Conservation (phyloP, 129 eudicot species). For the Ambrosia artemisiifolia region DNA sequence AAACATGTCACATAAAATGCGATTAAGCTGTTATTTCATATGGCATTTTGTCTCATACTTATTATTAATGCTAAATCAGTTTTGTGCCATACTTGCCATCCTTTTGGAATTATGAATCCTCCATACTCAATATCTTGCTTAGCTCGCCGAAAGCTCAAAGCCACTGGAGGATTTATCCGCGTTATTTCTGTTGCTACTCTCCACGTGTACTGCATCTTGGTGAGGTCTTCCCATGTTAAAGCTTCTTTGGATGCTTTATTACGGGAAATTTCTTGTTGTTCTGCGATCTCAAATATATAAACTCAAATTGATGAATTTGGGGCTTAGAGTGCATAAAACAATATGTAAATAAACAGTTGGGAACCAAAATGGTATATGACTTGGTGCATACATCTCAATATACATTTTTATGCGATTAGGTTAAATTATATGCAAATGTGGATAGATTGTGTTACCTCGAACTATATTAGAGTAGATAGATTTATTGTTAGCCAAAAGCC, state of each 20-base stretch:
- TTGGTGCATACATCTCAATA: not conserved
- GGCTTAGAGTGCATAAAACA: too few species aligned
- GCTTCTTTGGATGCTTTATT: slow-evolving; percentile 17
- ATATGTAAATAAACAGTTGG: not conserved
- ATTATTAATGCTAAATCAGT: not conserved
- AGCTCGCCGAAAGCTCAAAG: slow-evolving; percentile 20
- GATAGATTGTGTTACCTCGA: slow-evolving; percentile 12
- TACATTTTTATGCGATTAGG: not conserved
- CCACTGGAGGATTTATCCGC: slow-evolving; percentile 33
- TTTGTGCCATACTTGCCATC: slow-evolving; percentile 44
- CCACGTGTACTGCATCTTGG: slow-evolving; percentile 46
- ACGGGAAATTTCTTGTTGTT: slow-evolving; percentile 31
- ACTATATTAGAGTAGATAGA: slow-evolving; percentile 17
- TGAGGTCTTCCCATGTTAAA: slow-evolving; percentile 43
- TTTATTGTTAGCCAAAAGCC: slow-evolving; percentile 28
- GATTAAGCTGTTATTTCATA: not conserved
- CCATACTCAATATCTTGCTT: slow-evolving; percentile 36
- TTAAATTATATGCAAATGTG: not conserved
- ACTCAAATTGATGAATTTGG: not conserved
- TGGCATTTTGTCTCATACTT: not conserved
- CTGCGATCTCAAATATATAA: slow-evolving; percentile 11
- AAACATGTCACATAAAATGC: not conserved
- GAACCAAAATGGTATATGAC: not conserved
- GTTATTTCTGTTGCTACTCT: slow-evolving; percentile 36
- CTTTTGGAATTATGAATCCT: slow-evolving; percentile 51